Conservation (phyloP, 2,329 filamentous ascomycete species). For the Aspergillus carbonarius region DNA sequence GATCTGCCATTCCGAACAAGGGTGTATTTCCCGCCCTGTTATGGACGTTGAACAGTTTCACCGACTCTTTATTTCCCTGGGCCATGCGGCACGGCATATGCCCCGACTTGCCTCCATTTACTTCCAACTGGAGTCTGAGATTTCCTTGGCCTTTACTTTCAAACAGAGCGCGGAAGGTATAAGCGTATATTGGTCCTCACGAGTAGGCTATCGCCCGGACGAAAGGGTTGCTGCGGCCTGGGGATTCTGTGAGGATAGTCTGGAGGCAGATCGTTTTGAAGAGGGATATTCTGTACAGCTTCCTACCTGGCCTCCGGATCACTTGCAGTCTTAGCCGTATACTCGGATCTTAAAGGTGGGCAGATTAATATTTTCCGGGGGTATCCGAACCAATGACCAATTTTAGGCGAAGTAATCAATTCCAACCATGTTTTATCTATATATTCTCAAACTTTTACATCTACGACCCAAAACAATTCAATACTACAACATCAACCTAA, state of each 20-base stretch:
- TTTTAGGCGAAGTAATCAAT: no score
- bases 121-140: neutral
- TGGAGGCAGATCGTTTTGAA: neutral
- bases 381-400: no score
- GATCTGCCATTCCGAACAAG: neutral
- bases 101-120: neutral
- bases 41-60: constrained; percentile 3
- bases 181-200: neutral
- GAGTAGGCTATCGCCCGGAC: neutral
- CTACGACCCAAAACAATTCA: no score
- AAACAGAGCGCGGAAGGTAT: neutral
- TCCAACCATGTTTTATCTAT: no score
- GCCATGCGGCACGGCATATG: constrained; percentile 3
- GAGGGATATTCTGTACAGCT: no score
- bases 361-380: no score
- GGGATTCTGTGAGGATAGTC: neutral
- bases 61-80: constrained; percentile 8
- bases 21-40: no score
- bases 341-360: no score
- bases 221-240: neutral
- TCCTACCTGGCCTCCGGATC: no score
- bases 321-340: no score
- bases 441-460: no score
- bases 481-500: no score
- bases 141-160: neutral